phyloP scores from a whole-genome alignment of 208 protist species.

The Leishmania turanica region DNA sequence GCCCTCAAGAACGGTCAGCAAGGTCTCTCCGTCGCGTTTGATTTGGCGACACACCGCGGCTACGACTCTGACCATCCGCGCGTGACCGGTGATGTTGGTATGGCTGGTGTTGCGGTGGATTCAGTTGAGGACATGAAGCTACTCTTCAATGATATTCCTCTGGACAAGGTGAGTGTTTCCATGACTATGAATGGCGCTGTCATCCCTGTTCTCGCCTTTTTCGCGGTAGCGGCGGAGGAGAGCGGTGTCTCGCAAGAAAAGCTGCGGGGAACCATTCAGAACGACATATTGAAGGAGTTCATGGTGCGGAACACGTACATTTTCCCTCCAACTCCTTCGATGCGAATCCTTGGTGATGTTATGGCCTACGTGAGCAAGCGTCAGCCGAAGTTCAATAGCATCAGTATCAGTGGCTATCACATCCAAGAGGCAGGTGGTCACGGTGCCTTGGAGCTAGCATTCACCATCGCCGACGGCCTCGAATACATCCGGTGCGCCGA shows the following conservation, averaged over 20 bases:
- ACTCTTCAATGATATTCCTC: constrained; percentile 93
- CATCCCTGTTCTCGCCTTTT: constrained; percentile 96
- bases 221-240: constrained; percentile 94
- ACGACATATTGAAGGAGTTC: constrained; percentile 98
- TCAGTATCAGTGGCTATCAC: constrained; percentile 96
- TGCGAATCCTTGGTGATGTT: constrained; percentile 96
- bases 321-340: constrained; percentile 94
- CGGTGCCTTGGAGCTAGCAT: constrained; percentile 92
- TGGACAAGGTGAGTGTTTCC: constrained; percentile 94
- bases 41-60: constrained; percentile 96
- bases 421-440: constrained; percentile 96
- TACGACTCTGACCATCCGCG: constrained; percentile 96
- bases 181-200: constrained; percentile 99
- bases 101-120: constrained; percentile 97
- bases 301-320: constrained; percentile 98
- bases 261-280: constrained; percentile 96
- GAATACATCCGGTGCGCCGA: constrained; percentile 91
- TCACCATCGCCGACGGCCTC: constrained; percentile 96
- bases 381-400: constrained; percentile 97
- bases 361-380: constrained; percentile 93
- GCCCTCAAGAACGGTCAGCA: constrained; percentile 94
- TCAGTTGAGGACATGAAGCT: constrained; percentile 87
- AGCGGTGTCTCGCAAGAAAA: constrained; percentile 86
- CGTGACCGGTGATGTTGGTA: constrained; percentile 95
- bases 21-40: constrained; percentile 95